Evolutionary conservation across 2,329 filamentous ascomycete species (phyloP), one percentile per base, ranked within the genome.

Genomic region (Podosphaera xanthii): DNA sequence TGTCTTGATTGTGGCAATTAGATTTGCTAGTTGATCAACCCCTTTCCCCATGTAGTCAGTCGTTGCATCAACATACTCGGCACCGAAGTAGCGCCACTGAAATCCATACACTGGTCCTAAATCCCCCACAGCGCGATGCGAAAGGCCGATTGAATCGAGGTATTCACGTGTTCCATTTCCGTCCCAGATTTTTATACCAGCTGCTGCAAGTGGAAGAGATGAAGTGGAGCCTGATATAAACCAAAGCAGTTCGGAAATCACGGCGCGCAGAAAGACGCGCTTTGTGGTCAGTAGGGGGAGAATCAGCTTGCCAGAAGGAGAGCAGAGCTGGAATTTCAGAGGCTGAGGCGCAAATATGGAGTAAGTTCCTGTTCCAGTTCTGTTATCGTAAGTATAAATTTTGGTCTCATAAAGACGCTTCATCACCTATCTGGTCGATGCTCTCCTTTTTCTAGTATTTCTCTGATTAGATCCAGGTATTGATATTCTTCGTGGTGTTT

Each of bases 61-160:
- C 63, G 82, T 75, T 14, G 83, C 78, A 67, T 91, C 85, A 31
- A 82, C 74, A 70, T 98, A 97, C 62, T 88, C 82, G 4, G 92
- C 92, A 58, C 92, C 92, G 67, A 97, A 97, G 72, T 97, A 91
- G 1, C 92, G 86, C 92, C 92, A 98, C 72, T 97, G 92, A 74
- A 97, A 97, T 1, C 92, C 92, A 70, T 97, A 98, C 0, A 97
- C 89, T 36, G 92, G 92, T 0, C 92, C 92, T 0, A 98, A 76
- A 68, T 98, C 92, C 64, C 92, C 92, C 33, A 83, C 86, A 59
- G 81, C 87, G 61, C 91, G 87, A 69, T 95, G 82, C 0, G 76
- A 75, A 5, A 97, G 78, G 0, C 91, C 91, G 0, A 91, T 79
- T 63, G 76, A 82, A 74, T 97, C 91, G 42, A 98, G 84, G 70